These are phyloP conservation scores for Candida railenensis DNA, from an alignment of 805 yeast species.

Conservation along the genomic window DNA sequence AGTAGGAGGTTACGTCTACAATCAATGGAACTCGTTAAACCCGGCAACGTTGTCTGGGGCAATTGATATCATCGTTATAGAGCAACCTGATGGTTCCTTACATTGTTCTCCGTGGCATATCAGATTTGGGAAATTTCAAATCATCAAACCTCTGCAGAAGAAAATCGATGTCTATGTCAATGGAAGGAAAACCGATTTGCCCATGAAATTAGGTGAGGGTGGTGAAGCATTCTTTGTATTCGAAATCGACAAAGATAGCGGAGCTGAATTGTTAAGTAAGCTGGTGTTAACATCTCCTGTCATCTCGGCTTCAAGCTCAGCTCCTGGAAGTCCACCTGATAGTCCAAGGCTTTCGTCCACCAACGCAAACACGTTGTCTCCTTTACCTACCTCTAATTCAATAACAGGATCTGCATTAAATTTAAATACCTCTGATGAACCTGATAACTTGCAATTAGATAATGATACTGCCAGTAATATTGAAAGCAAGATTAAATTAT, in stretches of 20 bases:
- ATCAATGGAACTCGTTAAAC: constrained; percentile 95
- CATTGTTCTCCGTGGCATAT: constrained; percentile 97
- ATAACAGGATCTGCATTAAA: constrained; percentile 9
- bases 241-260: constrained; percentile 62
- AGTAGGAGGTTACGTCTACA: constrained; percentile 91
- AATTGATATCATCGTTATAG: constrained; percentile 92
- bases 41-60: constrained; percentile 98
- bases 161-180: constrained; percentile 88
- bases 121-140: constrained; percentile 90
- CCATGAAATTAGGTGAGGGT: constrained; percentile 96
- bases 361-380: constrained; percentile 6
- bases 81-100: constrained; percentile 76
- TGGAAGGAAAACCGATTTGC: constrained; percentile 75
- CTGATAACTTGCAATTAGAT: constrained; percentile 36
- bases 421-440: constrained; percentile 19
- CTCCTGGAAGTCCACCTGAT: constrained; percentile 39
- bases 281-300: constrained; percentile 87
- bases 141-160: constrained; percentile 91
- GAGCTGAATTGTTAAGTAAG: constrained; percentile 58
- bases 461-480: constrained; percentile 28
- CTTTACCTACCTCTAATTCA: constrained; percentile 5
- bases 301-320: constrained; percentile 64
- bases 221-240: constrained; percentile 98
- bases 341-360: constrained; percentile 11
- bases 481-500: constrained; percentile 1